Evolutionary conservation across 352 stramenopile species (phyloP), one percentile per base, ranked within the genome.

Genomic region (Pythium dissimile): DNA sequence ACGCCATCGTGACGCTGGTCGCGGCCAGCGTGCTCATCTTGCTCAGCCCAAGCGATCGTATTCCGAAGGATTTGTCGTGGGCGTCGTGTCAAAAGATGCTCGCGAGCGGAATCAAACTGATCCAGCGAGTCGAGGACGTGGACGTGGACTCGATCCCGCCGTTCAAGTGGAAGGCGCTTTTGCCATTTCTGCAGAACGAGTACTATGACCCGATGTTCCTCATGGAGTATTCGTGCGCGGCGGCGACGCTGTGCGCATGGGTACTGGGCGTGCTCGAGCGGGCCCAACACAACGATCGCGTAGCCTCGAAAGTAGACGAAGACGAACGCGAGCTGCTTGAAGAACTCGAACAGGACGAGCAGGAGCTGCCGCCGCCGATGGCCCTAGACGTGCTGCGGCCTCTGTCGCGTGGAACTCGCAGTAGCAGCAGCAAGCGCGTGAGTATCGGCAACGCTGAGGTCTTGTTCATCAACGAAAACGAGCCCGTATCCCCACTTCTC

Each of bases 161-260:
- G 11, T 92, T 92, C 58, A 92, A 92, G 63, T 87, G 79, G 76
- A 81, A 86, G 54, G 82, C 82, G 16, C 61, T 92, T 30, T 46
- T 75, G 0, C 82, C 82, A 12, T 90, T 92, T 52, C 48, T 89
- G 3, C 67, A 86, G 51, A 89, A 89, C 58, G 74, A 85, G 27
- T 72, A 88, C 52, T 90, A 88, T 49, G 63, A 87, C n/a, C 80
- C 82, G 3, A 71, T 70, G 3, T 82, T 83, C 37, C 67, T 92
- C 5, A 58, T 64, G n/a, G 60, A 75, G 13, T 75, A 82, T 26
- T 89, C 77, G 1, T 59, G 42, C 38, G 66, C 74, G 2, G 80
- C 77, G 0, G 80, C 75, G 20, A 74, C 62, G 23, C 38, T 92
- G 28, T 89, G 82, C 41, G 82, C 82, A 0, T 92, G 82, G 82